Conservation (phyloP, 306 rosid species). For the Pterocarpus santalinus region DNA sequence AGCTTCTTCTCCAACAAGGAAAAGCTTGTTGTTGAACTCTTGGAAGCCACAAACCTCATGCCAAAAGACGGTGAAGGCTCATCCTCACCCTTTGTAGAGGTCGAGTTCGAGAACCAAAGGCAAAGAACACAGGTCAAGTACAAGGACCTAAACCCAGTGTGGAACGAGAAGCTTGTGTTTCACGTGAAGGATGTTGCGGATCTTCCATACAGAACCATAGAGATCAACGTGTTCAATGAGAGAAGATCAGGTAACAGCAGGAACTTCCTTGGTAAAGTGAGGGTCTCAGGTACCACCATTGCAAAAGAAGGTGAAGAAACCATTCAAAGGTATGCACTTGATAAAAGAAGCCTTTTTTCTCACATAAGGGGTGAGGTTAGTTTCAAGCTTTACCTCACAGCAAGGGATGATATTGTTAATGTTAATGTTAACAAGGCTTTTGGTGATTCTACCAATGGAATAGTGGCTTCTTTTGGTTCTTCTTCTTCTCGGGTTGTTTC, state of each 20-base stretch:
- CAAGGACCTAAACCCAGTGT: constrained; percentile 68
- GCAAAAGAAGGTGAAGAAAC: constrained; percentile 58
- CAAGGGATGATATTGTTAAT: constrained; percentile 40
- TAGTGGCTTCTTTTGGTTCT: constrained; percentile 27
- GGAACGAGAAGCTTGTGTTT: constrained; percentile 74
- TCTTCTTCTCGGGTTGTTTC: constrained; percentile 13
- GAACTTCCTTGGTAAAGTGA: constrained; percentile 68
- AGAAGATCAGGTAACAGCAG: constrained; percentile 60
- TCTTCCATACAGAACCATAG: constrained; percentile 69
- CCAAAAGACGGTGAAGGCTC: constrained; percentile 77
- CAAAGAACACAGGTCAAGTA: constrained; percentile 64
- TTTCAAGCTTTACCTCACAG: constrained; percentile 61
- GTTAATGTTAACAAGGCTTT: not conserved
- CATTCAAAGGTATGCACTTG: constrained; percentile 58
- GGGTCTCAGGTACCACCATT: constrained; percentile 65
- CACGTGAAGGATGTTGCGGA: constrained; percentile 53
- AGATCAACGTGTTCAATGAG: constrained; percentile 68
- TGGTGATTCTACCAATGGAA: constrained; percentile 37
- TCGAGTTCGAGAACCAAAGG: constrained; percentile 67
- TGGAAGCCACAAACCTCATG: constrained; percentile 75
- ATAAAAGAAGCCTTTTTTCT: constrained; percentile 69
- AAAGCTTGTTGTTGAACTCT: constrained; percentile 65
- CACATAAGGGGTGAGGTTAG: constrained; percentile 70
- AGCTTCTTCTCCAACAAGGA: constrained; percentile 42
- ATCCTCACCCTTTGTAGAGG: constrained; percentile 66